Base-by-base conservation (phyloP, 2,329 filamentous ascomycete species). In the Trichoderma koningiopsis region DNA sequence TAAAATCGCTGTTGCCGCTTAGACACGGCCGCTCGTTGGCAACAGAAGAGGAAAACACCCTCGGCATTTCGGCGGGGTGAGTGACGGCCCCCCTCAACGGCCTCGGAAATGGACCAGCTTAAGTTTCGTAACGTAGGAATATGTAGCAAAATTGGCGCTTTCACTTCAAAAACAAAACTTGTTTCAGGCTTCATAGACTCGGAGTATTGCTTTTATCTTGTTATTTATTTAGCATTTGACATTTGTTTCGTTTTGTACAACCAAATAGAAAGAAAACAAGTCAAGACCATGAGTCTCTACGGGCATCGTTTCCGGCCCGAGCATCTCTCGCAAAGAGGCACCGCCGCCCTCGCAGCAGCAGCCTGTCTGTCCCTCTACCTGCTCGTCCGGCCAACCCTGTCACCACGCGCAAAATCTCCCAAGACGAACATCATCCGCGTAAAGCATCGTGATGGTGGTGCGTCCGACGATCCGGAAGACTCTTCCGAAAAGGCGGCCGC, bases 331-430 rank as follows among this genome's bases (percentile, higher is more conserved):
- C 49, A 33, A 33, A 52, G 47, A 33, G 63, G 70, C 56, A 70
- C 66, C 33, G 71, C 72, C 53, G 27, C 72, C 61, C 47, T 73
- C 40, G 57, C 69, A 22, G 70, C 72, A 0, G 76, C 74, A 11
- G 75, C 73, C 43, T 79, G 79, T 19, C 76, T 80, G 64, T 79
- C 76, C 19, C 77, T 79, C 66, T 82, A 81, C 58, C 77, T 79
- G 63, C 75, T 73, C 60, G 77, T 75, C 57, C 73, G 73, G 14
- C 75, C 77, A 33, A 70, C 73, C 16, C 66, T 76, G 22, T 60
- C 40, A n/a, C 69, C 71, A n/a, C 70, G 35, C 31, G 53, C 72
- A n/a, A 70, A 64, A 33, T 47, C 63, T 4, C 63, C 63, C 14
- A 62, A 52, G 19, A 57, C 40, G 3, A 29, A 59, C 13, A 70